phyloP scores from a whole-genome alignment of 371 early-diverging fungal genomes.

The Mycotypha africana region DNA sequence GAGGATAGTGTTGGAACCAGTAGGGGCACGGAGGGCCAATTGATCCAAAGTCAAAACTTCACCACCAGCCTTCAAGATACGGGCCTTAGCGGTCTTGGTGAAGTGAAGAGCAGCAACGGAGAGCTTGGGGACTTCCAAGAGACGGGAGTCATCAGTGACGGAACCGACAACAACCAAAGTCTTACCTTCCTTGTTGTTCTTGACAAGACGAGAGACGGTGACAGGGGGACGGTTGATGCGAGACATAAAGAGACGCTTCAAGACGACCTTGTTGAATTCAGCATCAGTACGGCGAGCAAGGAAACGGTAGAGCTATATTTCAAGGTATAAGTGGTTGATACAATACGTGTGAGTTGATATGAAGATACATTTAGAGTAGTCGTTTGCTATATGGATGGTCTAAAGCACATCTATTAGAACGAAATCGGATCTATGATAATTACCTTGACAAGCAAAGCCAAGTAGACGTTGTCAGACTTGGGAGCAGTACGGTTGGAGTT shows the following conservation, averaged over 20 bases:
- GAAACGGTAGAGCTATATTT: constrained; percentile 98
- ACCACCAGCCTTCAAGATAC: constrained; percentile 97
- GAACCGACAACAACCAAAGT: constrained; percentile 92
- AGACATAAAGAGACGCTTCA: constrained; percentile 98
- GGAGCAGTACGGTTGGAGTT: constrained; percentile 85
- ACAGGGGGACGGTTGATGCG: constrained; percentile 95
- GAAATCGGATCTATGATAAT: too few relatives aligned
- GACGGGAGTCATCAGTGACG: constrained; percentile 94
- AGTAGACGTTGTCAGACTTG: constrained; percentile 90
- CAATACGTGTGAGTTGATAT: too few relatives aligned
- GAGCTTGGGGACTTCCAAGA: constrained; percentile 92
- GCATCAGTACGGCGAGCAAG: constrained; percentile 97
- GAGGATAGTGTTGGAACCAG: constrained; percentile 92
- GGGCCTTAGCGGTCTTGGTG: constrained; percentile 90
- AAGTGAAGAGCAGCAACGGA: constrained; percentile 93
- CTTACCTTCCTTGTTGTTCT: constrained; percentile 71
- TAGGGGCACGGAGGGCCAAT: constrained; percentile 96
- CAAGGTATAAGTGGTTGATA: too few relatives aligned
- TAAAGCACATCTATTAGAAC: too few relatives aligned
- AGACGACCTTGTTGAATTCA: constrained; percentile 96
- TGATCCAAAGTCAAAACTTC: constrained; percentile 97
- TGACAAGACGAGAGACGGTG: constrained; percentile 83
- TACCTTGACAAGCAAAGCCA: constrained; percentile 94
- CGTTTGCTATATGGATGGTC: too few relatives aligned
- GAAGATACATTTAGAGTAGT: too few relatives aligned